phyloP scores from a whole-genome alignment of 108 stramenopile species.

The Cyclotella distinguenda region DNA sequence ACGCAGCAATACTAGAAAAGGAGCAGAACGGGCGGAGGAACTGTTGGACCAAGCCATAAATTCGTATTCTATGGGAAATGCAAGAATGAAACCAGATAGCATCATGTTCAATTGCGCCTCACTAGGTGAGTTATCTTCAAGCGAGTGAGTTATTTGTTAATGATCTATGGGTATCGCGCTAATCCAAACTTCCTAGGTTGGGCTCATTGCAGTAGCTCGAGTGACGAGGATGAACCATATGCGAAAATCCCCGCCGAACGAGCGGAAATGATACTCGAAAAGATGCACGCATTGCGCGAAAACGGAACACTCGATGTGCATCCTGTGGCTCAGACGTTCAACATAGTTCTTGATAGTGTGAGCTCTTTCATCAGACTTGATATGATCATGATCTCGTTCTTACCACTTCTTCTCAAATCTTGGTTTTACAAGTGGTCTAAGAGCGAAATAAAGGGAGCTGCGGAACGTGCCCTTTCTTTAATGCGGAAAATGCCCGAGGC shows the following conservation, averaged over 20 bases:
- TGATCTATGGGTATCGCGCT: neutral
- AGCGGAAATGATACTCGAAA: slow-evolving; percentile 41
- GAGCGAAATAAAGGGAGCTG: slow-evolving; percentile 26
- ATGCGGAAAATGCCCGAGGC: slow-evolving; percentile 20
- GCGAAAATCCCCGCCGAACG: slow-evolving; percentile 29
- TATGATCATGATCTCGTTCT: neutral
- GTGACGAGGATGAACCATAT: neutral
- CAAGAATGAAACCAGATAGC: slow-evolving; percentile 35
- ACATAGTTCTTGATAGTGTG: slow-evolving; percentile 41
- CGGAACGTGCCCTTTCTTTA: slow-evolving; percentile 28
- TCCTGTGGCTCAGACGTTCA: slow-evolving; percentile 33
- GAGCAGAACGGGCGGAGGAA: slow-evolving; percentile 35
- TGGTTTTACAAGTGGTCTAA: slow-evolving; percentile 24
- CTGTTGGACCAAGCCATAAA: slow-evolving; percentile 29
- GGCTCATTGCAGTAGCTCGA: slow-evolving; percentile 26
- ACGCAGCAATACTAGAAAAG: slow-evolving; percentile 23
- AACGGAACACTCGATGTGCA: slow-evolving; percentile 18
- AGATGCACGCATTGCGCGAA: slow-evolving; percentile 15
- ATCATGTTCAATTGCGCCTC: slow-evolving; percentile 43
- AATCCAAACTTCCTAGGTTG: slow-evolving; percentile 17
- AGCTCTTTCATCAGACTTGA: slow-evolving; percentile 9
- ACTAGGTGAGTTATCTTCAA: slow-evolving; percentile 22
- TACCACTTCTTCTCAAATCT: neutral
- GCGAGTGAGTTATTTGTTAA: neutral
- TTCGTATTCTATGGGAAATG: slow-evolving; percentile 35